A percentile compares a stretch with the other conserved stretches of the same genome.
Conservation (phyloP, 352 stramenopile species). For the Globisporangium irregulare region DNA sequence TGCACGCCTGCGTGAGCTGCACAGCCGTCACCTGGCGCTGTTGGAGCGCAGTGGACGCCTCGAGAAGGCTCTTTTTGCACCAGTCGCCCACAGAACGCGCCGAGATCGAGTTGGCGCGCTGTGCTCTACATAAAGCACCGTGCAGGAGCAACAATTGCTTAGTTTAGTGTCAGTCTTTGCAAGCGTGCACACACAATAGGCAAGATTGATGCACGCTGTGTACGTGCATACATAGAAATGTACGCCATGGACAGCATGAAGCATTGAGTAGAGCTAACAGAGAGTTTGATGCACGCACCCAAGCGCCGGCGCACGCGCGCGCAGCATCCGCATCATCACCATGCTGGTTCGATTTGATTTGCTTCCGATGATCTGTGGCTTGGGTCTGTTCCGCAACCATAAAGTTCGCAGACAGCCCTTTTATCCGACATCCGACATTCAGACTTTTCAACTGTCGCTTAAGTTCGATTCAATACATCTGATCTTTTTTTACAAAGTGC, state of each 20-base stretch:
- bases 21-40: constrained; percentile 49
- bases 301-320: constrained; percentile 2
- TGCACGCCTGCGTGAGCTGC: constrained; percentile 66
- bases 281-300: constrained; percentile 7
- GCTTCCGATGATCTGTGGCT: neutral
- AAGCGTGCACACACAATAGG: neutral
- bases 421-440: neutral
- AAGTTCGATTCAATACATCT: neutral
- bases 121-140: neutral
- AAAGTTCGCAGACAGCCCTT: neutral
- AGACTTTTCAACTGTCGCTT: neutral
- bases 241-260: neutral
- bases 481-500: constrained; percentile 7
- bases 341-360: neutral
- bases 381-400: neutral
- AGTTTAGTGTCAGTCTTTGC: neutral
- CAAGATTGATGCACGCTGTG: neutral
- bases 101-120: constrained; percentile 1
- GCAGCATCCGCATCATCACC: constrained; percentile 1
- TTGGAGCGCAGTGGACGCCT: constrained; percentile 45
- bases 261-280: neutral
- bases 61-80: constrained; percentile 57
- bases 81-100: constrained; percentile 45
- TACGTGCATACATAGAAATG: too few species aligned
- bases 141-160: neutral